Evolutionary conservation across 305 asterid species (phyloP), one percentile per base, ranked within the genome.

Genomic region (Rubia peregrina): DNA sequence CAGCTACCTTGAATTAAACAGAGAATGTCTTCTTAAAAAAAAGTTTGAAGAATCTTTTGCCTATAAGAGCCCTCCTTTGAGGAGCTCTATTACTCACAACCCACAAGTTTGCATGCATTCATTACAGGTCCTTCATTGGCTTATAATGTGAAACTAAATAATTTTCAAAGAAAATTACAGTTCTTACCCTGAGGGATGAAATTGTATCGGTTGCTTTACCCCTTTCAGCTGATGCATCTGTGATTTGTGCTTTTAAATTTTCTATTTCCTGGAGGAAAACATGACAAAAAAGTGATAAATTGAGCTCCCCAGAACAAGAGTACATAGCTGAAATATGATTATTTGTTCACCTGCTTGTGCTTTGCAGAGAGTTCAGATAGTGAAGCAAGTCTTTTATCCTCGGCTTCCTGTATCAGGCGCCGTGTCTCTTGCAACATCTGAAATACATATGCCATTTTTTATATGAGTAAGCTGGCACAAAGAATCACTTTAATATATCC

Each of bases 201-300:
- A 94, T 87, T 73, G 95, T 86, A 84, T 90, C 99, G 74, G 86
- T 79, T 81, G 95, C 90, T 85, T 88, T 88, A 79, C 78, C 83
- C 83, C 90, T 83, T 82, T 94, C 99, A 69, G 91, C 82, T 80
- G 83, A 82, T 77, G 83, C 83, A 73, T 91, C 99, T 64, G 96
- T 79, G 76, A 89, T 83, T 78, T 94, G 97, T 77, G 90, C 93
- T 79, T 94, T 89, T 86, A 94, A 70, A 79, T 80, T 82, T 82
- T 89, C 96, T 73, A 86, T 85, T 89, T 94, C 91, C 99, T 94
- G 89, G 72, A 70, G 63, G 24, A 11, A 36, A 51, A 68, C 56
- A 30, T 21, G 55, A 9, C 9, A 59, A 38, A 46, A 38, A 0
- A n/a, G 12, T 42, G 22, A 26, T 44, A 46, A 49, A 7, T 46